Evolutionary conservation across 148 eudicot species (phyloP), one percentile per base, ranked within the genome.

Genomic region (Cornus florida): DNA sequence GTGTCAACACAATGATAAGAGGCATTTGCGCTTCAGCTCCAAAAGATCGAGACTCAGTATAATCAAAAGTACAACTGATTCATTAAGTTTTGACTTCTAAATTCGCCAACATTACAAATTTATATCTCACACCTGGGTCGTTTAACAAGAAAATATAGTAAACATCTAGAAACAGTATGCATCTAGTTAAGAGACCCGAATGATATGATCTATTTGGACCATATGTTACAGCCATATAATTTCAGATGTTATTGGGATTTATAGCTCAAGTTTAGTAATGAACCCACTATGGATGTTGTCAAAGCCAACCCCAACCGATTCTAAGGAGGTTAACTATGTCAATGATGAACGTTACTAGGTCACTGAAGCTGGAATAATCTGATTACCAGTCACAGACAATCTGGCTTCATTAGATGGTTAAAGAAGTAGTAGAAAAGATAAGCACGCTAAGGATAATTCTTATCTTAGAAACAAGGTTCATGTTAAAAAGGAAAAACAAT

Each of bases 51-150:
- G 28, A 28, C 28, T 28, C 28, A 28, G 1, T 28, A 28, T 28
- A 28, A 28, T 28, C 28, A 28, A 28, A 28, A 28, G 28, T 28
- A 28, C 28, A 28, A 28, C 28, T 28, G 28, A 28, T 28, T 28
- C 28, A 28, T 28, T 28, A 28, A 28, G 28, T 28, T 28, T 28
- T 28, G 28, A 28, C 28, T 28, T 28, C 28, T 28, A 28, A 28
- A 28, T 28, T 28, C 1, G 28, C 28, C 28, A 28, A 28, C 28
- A 28, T 28, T 28, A 1, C 28, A 28, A 28, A 28, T 28, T 28
- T 28, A 28, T 28, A 28, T 28, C 28, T 28, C 28, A 28, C 28
- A 83, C 98, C 97, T 95, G 85, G 31, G 68, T 73, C 4, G 28
- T 67, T 67, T 24, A 13, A 33, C 39, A 20, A 23, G 77, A n/a